phyloP scores from a whole-genome alignment of 768 basidiomycete species.

The Dioszegia crocea region DNA sequence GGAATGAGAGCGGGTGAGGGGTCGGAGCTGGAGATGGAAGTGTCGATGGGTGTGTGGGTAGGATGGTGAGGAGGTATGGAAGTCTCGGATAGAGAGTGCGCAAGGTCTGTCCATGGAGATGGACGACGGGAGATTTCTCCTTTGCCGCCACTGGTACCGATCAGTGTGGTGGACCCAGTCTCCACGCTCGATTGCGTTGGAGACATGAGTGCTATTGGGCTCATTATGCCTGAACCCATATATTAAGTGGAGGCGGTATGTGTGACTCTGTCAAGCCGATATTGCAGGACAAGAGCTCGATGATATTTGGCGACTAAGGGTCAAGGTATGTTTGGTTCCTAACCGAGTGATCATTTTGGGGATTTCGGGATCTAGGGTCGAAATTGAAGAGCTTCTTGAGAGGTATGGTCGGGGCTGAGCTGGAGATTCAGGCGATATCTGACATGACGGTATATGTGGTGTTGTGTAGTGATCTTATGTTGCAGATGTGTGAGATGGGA shows the following conservation, averaged over 20 bases:
- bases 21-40: neutral
- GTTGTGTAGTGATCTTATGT: too few species aligned
- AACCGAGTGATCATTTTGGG: constrained; percentile 13
- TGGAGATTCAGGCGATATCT: neutral
- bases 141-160: too few species aligned
- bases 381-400: too few species aligned
- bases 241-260: too few species aligned
- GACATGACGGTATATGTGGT: neutral
- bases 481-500: too few species aligned
- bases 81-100: constrained; percentile 33
- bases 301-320: neutral
- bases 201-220: too few species aligned
- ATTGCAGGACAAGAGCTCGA: constrained; percentile 1
- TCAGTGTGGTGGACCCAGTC: too few species aligned
- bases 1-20: constrained; percentile 10
- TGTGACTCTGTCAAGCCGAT: neutral
- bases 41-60: neutral
- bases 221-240: too few species aligned
- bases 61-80: constrained; percentile 15
- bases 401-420: neutral
- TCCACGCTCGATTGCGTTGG: too few species aligned
- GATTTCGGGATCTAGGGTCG: too few species aligned
- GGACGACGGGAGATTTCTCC: constrained; percentile 16
- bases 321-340: constrained; percentile 7
- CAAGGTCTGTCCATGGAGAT: constrained; percentile 42